These are phyloP conservation scores for Xylariaceae sp. DNA, from an alignment of 2,329 filamentous ascomycete species.

Conservation along the genomic window DNA sequence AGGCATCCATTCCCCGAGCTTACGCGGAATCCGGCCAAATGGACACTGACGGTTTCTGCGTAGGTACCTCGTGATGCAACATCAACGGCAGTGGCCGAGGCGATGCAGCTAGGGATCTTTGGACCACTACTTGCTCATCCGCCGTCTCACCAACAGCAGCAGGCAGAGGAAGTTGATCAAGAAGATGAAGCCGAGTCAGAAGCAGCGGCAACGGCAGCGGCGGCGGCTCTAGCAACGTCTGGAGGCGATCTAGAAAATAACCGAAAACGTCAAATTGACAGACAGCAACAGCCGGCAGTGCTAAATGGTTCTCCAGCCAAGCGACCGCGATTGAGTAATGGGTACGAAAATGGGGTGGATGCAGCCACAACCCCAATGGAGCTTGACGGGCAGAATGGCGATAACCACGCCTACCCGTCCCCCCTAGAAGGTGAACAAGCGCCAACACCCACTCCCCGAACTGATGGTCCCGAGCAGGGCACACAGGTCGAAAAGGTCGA, in stretches of 20 bases:
- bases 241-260: constrained; percentile 47
- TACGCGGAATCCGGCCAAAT: constrained; percentile 33
- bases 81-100: constrained; percentile 49
- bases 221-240: constrained; percentile 25
- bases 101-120: constrained; percentile 57
- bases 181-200: constrained; percentile 33
- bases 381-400: constrained; percentile 53
- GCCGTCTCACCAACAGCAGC: constrained; percentile 37
- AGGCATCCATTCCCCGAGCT: constrained; percentile 31
- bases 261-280: constrained; percentile 55
- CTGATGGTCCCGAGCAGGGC: constrained; percentile 65
- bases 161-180: constrained; percentile 39
- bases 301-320: constrained; percentile 62
- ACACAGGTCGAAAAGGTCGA: constrained; percentile 67
- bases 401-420: constrained; percentile 64
- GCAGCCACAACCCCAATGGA: constrained; percentile 62
- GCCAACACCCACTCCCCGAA: constrained; percentile 55
- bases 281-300: constrained; percentile 47
- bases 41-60: constrained; percentile 46
- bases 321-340: constrained; percentile 63
- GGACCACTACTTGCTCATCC: constrained; percentile 55
- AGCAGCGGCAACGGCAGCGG: constrained; percentile 24
- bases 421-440: constrained; percentile 62
- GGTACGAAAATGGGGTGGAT: constrained; percentile 59
- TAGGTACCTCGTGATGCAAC: constrained; percentile 53